Base-by-base conservation (phyloP, 2,329 filamentous ascomycete species). In the Stemphylium lycopersici region DNA sequence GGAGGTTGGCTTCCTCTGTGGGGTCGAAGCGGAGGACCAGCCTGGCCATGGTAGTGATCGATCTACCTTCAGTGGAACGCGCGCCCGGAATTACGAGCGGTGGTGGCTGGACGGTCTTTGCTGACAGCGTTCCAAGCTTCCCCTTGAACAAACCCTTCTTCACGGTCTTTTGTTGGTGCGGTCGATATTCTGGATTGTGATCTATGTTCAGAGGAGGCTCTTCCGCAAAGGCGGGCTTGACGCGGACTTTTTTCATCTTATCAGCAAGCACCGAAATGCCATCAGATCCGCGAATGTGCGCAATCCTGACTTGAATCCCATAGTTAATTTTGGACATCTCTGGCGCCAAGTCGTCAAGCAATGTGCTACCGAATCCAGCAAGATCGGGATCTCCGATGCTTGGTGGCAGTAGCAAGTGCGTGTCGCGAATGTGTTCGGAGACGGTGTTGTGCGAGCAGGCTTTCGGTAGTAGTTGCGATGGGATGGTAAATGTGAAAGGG, bases 401-500 rank as follows among this genome's bases (percentile, higher is more conserved):
- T 3, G 87, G 87, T 1, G 87, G 87, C 0, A 88, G 77, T 61
- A 81, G 76, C 2, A 84, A 75, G 68, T 89, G 87, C 1, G 79
- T 80, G 18, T 81, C 76, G 48, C 80, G 78, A 48, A 88, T 76
- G 33, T 82, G 78, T 22, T 78, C 73, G 55, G 82, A 81, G 20
- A 76, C 76, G 15, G 80, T 77, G 34, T 68, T 63, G 71, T 89
- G 86, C 15, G 75, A 76, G 73, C 87, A 89, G 40, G 83, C 73
- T 56, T 81, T 80, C 5, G 85, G 85, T 0, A 89, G 79, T 3
- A 89, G 74, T 15, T 81, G 80, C 31, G 82, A 77, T 0, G 87
- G 87, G 1, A 89, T 78, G 50, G 85, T 84, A 65, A 89, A 89
- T 22, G 80, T 81, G 68, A 89, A 89, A 1, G 84, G 83, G 53